Evolutionary conservation across 495 filamentous ascomycete species (phyloP).

Genomic region (Penicillium angulare): DNA sequence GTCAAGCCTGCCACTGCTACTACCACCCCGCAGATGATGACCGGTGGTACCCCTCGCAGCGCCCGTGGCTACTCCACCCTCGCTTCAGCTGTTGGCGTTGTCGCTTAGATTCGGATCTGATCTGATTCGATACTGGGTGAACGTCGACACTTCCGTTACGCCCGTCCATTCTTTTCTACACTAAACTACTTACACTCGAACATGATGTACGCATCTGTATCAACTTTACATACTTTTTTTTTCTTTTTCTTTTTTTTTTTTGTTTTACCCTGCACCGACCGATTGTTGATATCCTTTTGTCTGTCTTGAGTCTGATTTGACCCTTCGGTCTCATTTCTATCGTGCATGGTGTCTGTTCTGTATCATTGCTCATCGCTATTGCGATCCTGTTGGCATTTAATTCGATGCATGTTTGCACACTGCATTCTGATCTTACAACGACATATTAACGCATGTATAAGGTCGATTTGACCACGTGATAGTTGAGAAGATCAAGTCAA

Average conservation of each 20-base stretch:
- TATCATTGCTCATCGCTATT: background rate
- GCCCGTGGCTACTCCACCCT: conserved; percentile 23
- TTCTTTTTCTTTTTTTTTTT: conserved; percentile 3
- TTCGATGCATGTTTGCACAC: background rate
- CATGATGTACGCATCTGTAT: too few relatives aligned
- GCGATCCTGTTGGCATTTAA: background rate
- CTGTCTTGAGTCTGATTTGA: background rate
- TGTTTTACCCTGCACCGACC: background rate
- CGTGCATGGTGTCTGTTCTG: background rate
- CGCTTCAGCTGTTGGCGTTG: conserved; percentile 32
- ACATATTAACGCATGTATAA: background rate
- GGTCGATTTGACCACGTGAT: background rate
- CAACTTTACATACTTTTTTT: conserved; percentile 1
- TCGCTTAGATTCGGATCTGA: conserved; percentile 25
- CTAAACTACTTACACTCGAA: background rate
- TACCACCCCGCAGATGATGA: conserved; percentile 26
- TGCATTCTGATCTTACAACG: background rate
- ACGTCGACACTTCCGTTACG: background rate
- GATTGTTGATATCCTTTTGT: background rate
- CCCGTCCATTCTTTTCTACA: conserved; percentile 8
- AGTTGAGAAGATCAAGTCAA: background rate
- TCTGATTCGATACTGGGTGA: conserved; percentile 1
- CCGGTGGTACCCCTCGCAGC: conserved; percentile 24
- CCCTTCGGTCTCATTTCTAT: background rate
- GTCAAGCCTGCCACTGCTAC: conserved; percentile 9